phyloP scores from a whole-genome alignment of 352 stramenopile genomes.

The Pythium brachiatum region DNA sequence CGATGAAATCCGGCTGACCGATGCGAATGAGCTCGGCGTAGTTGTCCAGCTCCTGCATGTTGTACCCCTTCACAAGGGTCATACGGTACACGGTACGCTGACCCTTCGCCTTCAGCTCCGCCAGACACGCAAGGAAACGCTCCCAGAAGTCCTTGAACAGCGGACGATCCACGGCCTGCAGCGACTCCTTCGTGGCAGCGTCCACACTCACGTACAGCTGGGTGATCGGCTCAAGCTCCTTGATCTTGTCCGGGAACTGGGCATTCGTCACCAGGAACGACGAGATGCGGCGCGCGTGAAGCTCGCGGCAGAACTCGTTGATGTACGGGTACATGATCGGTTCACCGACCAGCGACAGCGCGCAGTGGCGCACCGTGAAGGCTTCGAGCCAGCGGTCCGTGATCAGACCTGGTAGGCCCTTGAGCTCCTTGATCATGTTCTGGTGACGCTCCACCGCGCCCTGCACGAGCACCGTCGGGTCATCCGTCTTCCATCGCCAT shows the following conservation, averaged over 20 bases:
- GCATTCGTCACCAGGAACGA: slow-evolving; percentile 99
- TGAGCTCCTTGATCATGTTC: slow-evolving; percentile 95
- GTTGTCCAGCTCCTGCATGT: slow-evolving; percentile 95
- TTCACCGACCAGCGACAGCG: slow-evolving; percentile 96
- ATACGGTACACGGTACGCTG: slow-evolving; percentile 96
- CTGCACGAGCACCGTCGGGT: slow-evolving; percentile 94
- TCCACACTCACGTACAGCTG: slow-evolving; percentile 99
- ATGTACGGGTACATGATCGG: slow-evolving; percentile 99
- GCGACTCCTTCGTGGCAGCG: slow-evolving; percentile 93
- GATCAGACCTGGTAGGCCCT: slow-evolving; percentile 94
- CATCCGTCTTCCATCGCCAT: slow-evolving; percentile 98
- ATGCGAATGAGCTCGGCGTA: slow-evolving; percentile 94
- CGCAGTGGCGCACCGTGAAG: slow-evolving; percentile 96
- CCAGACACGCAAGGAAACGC: slow-evolving; percentile 90
- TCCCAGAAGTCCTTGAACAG: slow-evolving; percentile 98
- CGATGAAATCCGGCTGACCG: slow-evolving; percentile 91
- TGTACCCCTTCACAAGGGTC: slow-evolving; percentile 98
- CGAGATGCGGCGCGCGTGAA: slow-evolving; percentile 94
- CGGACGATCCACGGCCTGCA: slow-evolving; percentile 95
- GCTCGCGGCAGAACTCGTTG: slow-evolving; percentile 95
- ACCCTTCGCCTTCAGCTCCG: slow-evolving; percentile 91
- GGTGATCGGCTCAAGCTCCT: slow-evolving; percentile 94
- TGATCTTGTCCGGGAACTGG: slow-evolving; percentile 97
- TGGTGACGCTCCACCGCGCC: slow-evolving; percentile 90
- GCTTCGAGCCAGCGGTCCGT: slow-evolving; percentile 93